Evolutionary conservation across 148 eudicot genomes (phyloP).

Genomic region (Selenicereus undatus): DNA sequence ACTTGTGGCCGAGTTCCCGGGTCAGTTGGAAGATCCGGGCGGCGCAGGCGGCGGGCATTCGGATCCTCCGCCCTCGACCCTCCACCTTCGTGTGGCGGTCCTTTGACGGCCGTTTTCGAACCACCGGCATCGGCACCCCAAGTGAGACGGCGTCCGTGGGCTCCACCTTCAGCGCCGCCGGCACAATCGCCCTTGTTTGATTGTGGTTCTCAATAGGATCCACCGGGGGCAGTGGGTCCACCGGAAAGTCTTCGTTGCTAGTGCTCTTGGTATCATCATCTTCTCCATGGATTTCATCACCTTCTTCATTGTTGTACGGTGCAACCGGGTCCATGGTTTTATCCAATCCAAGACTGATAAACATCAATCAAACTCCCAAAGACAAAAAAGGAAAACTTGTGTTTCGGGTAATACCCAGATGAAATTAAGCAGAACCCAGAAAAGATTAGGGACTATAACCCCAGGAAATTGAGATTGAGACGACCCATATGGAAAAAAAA

Average conservation of each 20-base stretch:
- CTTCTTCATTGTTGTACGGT: slow-evolving; percentile 18
- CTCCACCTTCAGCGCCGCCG: slow-evolving; percentile 44
- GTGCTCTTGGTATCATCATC: slow-evolving; percentile 18
- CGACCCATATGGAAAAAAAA: neutral
- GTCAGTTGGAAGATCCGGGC: slow-evolving; percentile 87
- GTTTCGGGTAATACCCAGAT: slow-evolving; percentile 3
- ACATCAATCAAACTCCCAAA: slow-evolving; percentile 7
- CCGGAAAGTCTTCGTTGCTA: slow-evolving; percentile 19
- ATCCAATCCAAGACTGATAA: slow-evolving; percentile 10
- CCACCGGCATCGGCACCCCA: neutral
- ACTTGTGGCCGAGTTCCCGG: slow-evolving; percentile 71
- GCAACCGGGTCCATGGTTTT: slow-evolving; percentile 30
- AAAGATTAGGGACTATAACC: neutral
- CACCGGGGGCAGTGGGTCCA: slow-evolving; percentile 35
- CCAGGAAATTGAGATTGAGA: neutral
- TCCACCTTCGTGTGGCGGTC: slow-evolving; percentile 95
- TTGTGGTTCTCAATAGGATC: slow-evolving; percentile 25
- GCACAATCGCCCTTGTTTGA: slow-evolving; percentile 3
- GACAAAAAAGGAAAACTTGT: neutral
- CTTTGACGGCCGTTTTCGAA: slow-evolving; percentile 54
- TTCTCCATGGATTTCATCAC: slow-evolving; percentile 15
- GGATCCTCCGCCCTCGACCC: slow-evolving; percentile 77
- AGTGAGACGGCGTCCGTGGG: slow-evolving; percentile 34
- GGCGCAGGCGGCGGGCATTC: slow-evolving; percentile 91
- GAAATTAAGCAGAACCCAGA: slow-evolving; percentile 18